phyloP scores from a whole-genome alignment of 371 early-diverging fungal species.

The Syncephalis fuscata region DNA sequence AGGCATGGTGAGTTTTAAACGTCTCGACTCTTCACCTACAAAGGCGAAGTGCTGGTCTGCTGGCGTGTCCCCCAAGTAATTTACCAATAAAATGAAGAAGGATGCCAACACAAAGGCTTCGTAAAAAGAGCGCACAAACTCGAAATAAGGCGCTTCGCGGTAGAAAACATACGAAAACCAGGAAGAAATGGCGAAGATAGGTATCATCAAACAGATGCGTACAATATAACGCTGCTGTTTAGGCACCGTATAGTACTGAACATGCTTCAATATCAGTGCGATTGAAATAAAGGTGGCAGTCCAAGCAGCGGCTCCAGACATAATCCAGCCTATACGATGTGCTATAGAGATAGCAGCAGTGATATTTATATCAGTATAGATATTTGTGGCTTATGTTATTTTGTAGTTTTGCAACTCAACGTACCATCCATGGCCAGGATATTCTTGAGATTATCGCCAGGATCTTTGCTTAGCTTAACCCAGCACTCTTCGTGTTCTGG shows the following conservation, averaged over 20 bases:
- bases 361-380: not conserved
- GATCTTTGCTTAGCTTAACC: too few species aligned
- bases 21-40: conserved; percentile 7
- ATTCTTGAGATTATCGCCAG: too few species aligned
- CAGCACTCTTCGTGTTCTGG: too few species aligned
- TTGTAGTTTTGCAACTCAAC: too few species aligned
- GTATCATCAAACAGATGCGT: conserved; percentile 49
- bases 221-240: conserved; percentile 40
- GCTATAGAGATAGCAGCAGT: not conserved
- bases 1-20: conserved; percentile 32
- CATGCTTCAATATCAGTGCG: not conserved
- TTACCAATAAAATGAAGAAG: conserved; percentile 35
- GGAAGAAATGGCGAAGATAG: conserved; percentile 46
- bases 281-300: not conserved
- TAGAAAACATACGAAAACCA: conserved; percentile 41
- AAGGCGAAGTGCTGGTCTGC: conserved; percentile 13
- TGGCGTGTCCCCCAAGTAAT: conserved; percentile 28
- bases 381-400: too few species aligned
- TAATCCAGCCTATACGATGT: conserved; percentile 4
- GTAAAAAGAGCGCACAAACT: conserved; percentile 43
- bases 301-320: not conserved
- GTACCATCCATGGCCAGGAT: too few species aligned
- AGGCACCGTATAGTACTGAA: conserved; percentile 6
- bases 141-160: conserved; percentile 37
- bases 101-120: conserved; percentile 42